Evolutionary conservation across 192 early-diverging fungal genomes (phyloP), one percentile per base, ranked within the genome.

Genomic region (Gorgonomyces haynaldii): DNA sequence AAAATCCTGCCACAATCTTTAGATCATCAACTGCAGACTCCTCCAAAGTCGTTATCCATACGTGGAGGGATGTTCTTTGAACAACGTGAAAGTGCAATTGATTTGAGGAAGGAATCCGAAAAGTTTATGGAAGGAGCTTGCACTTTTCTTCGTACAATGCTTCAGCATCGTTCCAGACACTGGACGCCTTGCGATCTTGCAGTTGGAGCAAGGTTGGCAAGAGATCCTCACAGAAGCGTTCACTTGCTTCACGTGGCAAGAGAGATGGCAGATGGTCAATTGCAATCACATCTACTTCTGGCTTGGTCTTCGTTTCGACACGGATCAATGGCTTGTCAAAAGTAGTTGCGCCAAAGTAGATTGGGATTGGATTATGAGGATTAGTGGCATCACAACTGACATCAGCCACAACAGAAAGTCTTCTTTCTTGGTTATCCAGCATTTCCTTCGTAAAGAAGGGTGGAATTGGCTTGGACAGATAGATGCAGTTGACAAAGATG

Each of bases 401-500:
- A 62, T 98, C 94, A 13, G 84, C 82, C 26, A 98, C 77, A 20
- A 94, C 84, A 21, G 81, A 80, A 42, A 98, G 54, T 35, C 71
- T 71, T 42, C 90, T 75, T 29, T 74, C 64, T 13, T 35, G 24
- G 39, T 50, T 56, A 50, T 84, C 79, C 38, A 89, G 64, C 76
- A 81, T 74, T 39, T 83, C 78, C 48, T 72, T 77, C 19, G 88
- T 94, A 59, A 98, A 56, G 61, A 98, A 98, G 24, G 94, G 90
- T 42, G 91, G 90, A 51, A 98, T 98, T 58, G 81, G 73, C 31
- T 81, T 63, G 59, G 75, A 83, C 46, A 98, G 79, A 58, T 98
- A 98, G 72, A 98, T 98, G 74, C 88, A 98, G 79, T 98, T 98
- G 82, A 98, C 81, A 70, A 98, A 98, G 55, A 95, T 85, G 60